Conservation (phyloP, 208 protist genomes). For the Leishmania braziliensis region DNA sequence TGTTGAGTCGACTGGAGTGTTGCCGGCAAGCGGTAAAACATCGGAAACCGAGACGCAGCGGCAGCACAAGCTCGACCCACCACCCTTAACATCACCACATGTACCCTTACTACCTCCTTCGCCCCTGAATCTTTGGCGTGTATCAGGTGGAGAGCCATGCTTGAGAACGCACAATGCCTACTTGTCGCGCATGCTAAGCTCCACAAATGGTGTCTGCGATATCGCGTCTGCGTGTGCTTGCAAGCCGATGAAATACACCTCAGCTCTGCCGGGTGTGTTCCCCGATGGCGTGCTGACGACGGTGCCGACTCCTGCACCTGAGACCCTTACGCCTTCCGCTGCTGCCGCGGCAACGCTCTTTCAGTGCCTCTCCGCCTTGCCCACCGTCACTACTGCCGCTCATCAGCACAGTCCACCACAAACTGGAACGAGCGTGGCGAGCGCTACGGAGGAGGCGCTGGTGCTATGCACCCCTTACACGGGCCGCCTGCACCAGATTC, state of each 20-base stretch:
- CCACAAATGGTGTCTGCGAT: not conserved
- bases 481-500: constrained; percentile 92
- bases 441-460: constrained; percentile 30
- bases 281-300: constrained; percentile 23
- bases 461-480: constrained; percentile 89
- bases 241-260: not conserved
- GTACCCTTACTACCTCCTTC: not conserved
- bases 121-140: constrained; percentile 2
- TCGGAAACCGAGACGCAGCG: not conserved
- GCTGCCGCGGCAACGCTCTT: constrained; percentile 25
- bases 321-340: not conserved
- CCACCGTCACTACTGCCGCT: not conserved
- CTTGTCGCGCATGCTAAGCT: constrained; percentile 3
- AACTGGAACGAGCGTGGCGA: not conserved
- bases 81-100: not conserved
- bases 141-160: constrained; percentile 12
- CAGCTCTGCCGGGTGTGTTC: constrained; percentile 5
- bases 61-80: not conserved
- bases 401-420: not conserved
- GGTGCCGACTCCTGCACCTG: not conserved
- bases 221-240: not conserved
- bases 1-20: not conserved
- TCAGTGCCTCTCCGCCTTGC: constrained; percentile 3
- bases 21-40: not conserved
- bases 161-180: constrained; percentile 13